Conservation (phyloP, 108 stramenopile species). For the Bacterosira constricta region DNA sequence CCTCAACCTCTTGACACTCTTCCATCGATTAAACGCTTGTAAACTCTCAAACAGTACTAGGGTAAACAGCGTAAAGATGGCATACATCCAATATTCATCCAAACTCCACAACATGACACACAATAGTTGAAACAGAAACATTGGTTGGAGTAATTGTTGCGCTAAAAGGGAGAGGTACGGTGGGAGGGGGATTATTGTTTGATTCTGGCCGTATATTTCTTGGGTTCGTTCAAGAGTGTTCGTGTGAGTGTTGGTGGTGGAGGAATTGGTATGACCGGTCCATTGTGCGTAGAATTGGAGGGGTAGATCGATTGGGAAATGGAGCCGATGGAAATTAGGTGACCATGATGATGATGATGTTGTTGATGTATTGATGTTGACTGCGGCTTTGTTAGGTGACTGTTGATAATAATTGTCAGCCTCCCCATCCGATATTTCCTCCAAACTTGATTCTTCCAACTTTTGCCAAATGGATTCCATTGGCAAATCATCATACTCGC, state of each 20-base stretch:
- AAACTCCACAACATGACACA: constrained; percentile 96
- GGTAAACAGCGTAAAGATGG: constrained; percentile 92
- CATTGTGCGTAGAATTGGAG: constrained; percentile 64
- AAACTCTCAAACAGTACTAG: constrained; percentile 93
- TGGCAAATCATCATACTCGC: constrained; percentile 29
- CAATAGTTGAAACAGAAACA: constrained; percentile 98
- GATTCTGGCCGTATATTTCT: constrained; percentile 83
- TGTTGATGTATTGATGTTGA: neutral
- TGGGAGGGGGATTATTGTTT: constrained; percentile 86
- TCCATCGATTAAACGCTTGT: constrained; percentile 85
- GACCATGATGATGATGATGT: constrained; percentile 1
- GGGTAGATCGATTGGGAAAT: constrained; percentile 72
- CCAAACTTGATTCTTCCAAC: constrained; percentile 31
- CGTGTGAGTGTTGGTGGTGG: neutral
- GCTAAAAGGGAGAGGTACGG: constrained; percentile 81
- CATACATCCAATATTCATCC: constrained; percentile 99
- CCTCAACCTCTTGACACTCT: constrained; percentile 80
- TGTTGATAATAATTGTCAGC: too few species aligned
- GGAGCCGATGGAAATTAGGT: constrained; percentile 59
- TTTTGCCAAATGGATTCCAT: constrained; percentile 36
- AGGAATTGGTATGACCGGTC: constrained; percentile 51
- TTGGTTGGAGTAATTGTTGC: constrained; percentile 93
- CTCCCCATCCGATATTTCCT: constrained; percentile 29
- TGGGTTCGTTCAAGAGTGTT: constrained; percentile 27
- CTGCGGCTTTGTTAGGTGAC: neutral